Evolutionary conservation across 106 monocot genomes (phyloP), one percentile per base, ranked within the genome.

Genomic region (Agapanthus africanus): DNA sequence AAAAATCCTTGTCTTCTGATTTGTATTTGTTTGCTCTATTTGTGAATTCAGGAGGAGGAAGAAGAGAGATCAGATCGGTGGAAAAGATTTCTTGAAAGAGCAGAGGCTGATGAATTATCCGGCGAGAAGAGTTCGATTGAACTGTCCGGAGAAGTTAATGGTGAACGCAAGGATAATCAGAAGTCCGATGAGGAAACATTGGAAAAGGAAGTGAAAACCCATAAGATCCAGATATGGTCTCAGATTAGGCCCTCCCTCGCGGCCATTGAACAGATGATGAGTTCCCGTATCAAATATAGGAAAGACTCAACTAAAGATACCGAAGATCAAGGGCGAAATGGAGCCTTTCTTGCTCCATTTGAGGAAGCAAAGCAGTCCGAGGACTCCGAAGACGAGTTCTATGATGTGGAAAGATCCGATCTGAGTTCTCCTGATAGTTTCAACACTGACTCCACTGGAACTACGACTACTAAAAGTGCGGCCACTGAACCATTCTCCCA

Each of bases 61-160:
- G 93, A 99, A 73, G 93, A 99, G 87, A 87, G 99, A 79, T 93
- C 93, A 38, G 93, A 93, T 35, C 76, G 86, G 51, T 99, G 99
- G 99, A 85, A 80, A 16, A 56, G 79, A 63, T 93, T 99, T 67
- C 81, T 99, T 47, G 81, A 90, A 56, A 82, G 87, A 13, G 67
- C 87, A 87, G 63, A 18, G 67, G 83, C 31, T 19, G 68, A 69
- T 66, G 39, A 27, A 22, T 60, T 51, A 6, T 65, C 69, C 19
- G n/a, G 13, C 11, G 68, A 31, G 28, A 32, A 56, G 10, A 32
- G 68, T 44, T 34, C 50, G 33, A 35, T 50, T 33, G 18, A 5
- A 66, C 28, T 30, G n/a, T 44, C 32, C 9, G 39, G 31, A 65
- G 68, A 44, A 31, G 31, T 21, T 50, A 22, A 50, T 49, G 68